Base-by-base conservation (phyloP, 768 basidiomycete species). In the Lyophyllum semitale region DNA sequence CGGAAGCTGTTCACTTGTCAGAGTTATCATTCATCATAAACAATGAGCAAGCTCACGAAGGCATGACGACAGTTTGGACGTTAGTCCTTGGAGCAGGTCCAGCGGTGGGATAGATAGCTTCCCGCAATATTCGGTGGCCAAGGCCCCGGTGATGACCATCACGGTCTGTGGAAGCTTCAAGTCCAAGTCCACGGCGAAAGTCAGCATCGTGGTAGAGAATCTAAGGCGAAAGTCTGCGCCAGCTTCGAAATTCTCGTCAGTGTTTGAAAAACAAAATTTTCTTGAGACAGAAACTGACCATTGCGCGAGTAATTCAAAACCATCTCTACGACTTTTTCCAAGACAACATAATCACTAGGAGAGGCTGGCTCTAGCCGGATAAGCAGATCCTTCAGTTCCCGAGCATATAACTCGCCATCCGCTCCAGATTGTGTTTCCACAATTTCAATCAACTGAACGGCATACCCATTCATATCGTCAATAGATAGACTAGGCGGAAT, bases 121-220 rank as follows among this genome's bases (percentile, higher is more conserved):
- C 20, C 77, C 76, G 48, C 79, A 78, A 59, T 84, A 81, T 66
- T 91, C 88, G 54, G 78, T 80, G n/a, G 83, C 76, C 37, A 89
- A 68, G 2, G 91, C 91, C 8, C 84, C 75, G n/a, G 79, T 63
- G n/a, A 93, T 78, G 18, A 89, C 80, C 65, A 87, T 77, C 32
- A 83, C 63, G 0, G 88, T 91, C 11, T 87, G 80, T 13, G 83
- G 80, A 12, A 76, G 57, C 15, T 62, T 62, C 23, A 62, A 57
- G 17, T 73, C 70, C 0, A 63, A 58, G 33, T 84, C 79, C 2
- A 70, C 68, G 8, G 84, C 62, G 27, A 73, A 68, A 3, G 80
- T 72, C 49, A 85, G 66, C 25, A 81, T 66, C 4, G 74, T 73
- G 13, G 80, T 76, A 37, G 77, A 68, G 53, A 74, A 80, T 22